Base-by-base conservation (phyloP, 2,329 filamentous ascomycete genomes). In the Fusarium sp. region DNA sequence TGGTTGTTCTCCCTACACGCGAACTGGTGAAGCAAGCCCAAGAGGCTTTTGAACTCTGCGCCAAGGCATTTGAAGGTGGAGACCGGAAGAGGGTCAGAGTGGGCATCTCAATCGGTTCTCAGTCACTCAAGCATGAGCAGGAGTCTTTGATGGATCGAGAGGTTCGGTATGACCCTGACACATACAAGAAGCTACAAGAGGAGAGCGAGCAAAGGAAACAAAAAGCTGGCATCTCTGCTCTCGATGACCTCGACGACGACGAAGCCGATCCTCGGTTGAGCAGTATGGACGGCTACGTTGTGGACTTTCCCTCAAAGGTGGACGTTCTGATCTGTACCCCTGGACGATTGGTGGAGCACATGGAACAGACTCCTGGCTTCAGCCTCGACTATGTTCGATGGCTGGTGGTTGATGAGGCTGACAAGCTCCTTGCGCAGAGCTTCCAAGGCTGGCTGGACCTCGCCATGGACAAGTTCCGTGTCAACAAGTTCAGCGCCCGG, bases 371-470 rank as follows among this genome's bases (percentile, higher is more conserved):
- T 0, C 90, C 90, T 4, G 95, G 95, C 0, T 98, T 98, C 81
- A 90, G 88, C 0, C 86, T 98, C 25, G 90, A 93, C 66, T 88
- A 93, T 79, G 86, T 98, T 6, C 90, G 94, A 70, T 98, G 95
- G 95, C 87, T 98, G 0, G 90, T 98, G 4, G 93, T 98, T 54
- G 96, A 98, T 78, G 96, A 98, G 83, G 97, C 96, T 12, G 96
- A 98, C 82, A 95, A 97, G 80, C 86, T 98, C 14, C 88, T 98
- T 7, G 93, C 95, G 50, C 94, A 98, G 81, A 95, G 93, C 79
- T 98, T 97, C 82, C 95, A 98, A 80, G 93, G 96, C 78, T 98
- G 95, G 95, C 86, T 97, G 4, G 90, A 91, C 45, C 85, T 92
- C 0, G 90, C 97, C 8, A 92, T 94, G 79, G 89, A 91, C 17